Evolutionary conservation across 306 rosid genomes (phyloP).

Genomic region (Castanea crenata): DNA sequence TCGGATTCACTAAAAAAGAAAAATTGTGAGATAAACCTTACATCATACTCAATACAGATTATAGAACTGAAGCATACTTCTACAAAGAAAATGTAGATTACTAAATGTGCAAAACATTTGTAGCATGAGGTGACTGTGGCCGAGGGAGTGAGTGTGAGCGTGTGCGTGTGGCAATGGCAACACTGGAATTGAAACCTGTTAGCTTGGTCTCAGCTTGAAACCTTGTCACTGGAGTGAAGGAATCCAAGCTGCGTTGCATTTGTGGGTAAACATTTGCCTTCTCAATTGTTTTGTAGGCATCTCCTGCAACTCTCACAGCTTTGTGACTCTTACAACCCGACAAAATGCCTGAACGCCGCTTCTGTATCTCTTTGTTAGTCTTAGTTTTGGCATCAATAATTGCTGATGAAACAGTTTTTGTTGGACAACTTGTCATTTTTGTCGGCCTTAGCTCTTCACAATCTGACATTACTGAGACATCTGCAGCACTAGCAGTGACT

Average conservation of each 20-base stretch:
- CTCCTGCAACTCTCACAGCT: conserved; percentile 65
- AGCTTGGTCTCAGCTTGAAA: conserved; percentile 50
- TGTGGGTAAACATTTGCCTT: conserved; percentile 25
- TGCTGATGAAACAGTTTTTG: conserved; percentile 12
- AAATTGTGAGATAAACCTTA: background rate
- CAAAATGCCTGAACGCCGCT: conserved; percentile 34
- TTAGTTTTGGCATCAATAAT: conserved; percentile 31
- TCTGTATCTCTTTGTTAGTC: conserved; percentile 33
- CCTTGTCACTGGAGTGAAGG: conserved; percentile 40
- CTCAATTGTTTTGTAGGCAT: conserved; percentile 43
- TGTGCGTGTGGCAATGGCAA: conserved; percentile 33
- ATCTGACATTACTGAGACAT: conserved; percentile 65
- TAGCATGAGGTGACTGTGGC: conserved; percentile 47
- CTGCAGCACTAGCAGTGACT: conserved; percentile 83
- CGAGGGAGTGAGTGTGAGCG: conserved; percentile 40
- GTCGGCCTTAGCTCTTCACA: conserved; percentile 58
- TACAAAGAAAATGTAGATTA: background rate
- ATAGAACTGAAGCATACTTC: conserved; percentile 19
- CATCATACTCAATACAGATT: conserved; percentile 12
- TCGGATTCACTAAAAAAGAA: background rate
- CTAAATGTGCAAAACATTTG: conserved; percentile 47
- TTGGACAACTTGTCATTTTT: conserved; percentile 36
- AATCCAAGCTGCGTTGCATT: conserved; percentile 27
- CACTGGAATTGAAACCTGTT: conserved; percentile 41
- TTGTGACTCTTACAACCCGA: conserved; percentile 80